A percentile compares a stretch with the other conserved stretches of the same genome.
phyloP scores from a whole-genome alignment of 169 alveolate species.

The Cryptosporidium canis region DNA sequence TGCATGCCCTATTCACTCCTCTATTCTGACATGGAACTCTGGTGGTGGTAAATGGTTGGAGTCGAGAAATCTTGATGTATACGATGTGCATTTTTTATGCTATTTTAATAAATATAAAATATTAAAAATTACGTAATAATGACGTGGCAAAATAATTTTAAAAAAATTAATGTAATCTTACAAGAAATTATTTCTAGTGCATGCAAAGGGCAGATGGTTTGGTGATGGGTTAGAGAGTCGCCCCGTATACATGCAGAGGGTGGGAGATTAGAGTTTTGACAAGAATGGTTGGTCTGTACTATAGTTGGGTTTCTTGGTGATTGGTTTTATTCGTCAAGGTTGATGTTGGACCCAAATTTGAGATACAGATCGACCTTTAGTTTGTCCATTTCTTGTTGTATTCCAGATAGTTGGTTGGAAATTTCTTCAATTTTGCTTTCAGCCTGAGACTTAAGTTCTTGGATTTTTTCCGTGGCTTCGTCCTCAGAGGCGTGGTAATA shows the following conservation, averaged over 20 bases:
- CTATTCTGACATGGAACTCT: no score
- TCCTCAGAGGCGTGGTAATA: conserved; percentile 44
- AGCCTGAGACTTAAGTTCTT: conserved; percentile 4
- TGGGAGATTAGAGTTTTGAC: background rate
- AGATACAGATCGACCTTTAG: conserved; percentile 40
- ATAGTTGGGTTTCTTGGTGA: background rate
- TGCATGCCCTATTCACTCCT: no score
- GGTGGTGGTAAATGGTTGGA: no score
- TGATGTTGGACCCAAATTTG: conserved; percentile 64
- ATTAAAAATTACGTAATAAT: background rate
- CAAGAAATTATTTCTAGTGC: background rate
- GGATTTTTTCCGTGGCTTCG: conserved; percentile 48
- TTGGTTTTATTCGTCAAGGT: conserved; percentile 34
- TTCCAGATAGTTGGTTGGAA: conserved; percentile 3
- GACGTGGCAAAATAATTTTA: background rate
- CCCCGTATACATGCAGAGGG: background rate
- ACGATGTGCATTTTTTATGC: no score
- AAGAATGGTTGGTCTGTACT: background rate
- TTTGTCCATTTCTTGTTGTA: conserved; percentile 29
- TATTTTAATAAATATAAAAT: background rate
- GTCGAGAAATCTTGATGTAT: no score
- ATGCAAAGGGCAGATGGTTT: background rate
- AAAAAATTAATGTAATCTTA: background rate
- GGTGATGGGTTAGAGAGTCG: background rate
- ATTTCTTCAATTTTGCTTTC: background rate